A percentile compares a stretch with the other conserved stretches of the same genome.
These are phyloP conservation scores for Raphanus raphanistrum DNA, from an alignment of 345 rosid species.

Conservation along the genomic window DNA sequence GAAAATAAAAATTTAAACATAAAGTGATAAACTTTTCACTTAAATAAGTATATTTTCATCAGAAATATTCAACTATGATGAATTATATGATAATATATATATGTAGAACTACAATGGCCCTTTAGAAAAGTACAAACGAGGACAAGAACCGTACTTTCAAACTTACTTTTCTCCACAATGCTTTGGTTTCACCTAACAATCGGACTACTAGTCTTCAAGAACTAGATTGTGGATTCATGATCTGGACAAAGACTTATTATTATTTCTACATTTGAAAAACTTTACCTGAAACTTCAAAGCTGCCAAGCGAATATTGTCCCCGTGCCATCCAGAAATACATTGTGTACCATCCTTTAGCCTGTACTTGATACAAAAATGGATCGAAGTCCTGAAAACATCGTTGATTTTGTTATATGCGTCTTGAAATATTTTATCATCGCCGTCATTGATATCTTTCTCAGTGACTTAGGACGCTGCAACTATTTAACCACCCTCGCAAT, in stretches of 20 bases:
- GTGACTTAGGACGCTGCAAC: constrained; percentile 70
- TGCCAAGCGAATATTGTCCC: constrained; percentile 74
- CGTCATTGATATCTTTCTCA: constrained; percentile 41
- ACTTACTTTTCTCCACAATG: constrained; percentile 1
- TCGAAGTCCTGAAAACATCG: constrained; percentile 35
- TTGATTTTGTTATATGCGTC: constrained; percentile 72
- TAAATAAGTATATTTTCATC: neutral
- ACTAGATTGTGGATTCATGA: neutral
- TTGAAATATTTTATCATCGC: constrained; percentile 41
- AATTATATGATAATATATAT: neutral
- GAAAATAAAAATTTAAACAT: neutral
- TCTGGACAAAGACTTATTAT: neutral
- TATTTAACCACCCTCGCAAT: constrained; percentile 75
- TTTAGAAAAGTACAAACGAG: constrained; percentile 14
- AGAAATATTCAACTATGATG: constrained; percentile 15
- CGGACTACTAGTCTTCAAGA: constrained; percentile 6
- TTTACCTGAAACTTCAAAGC: constrained; percentile 12
- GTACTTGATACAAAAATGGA: constrained; percentile 60
- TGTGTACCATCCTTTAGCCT: constrained; percentile 84
- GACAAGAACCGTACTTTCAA: constrained; percentile 37
- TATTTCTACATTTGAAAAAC: constrained; percentile 11
- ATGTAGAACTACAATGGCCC: constrained; percentile 10
- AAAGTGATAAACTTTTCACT: constrained; percentile 1
- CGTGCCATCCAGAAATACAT: constrained; percentile 77
- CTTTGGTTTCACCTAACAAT: constrained; percentile 30